These are phyloP conservation scores for Purpureocillium lavendulum DNA, from an alignment of 2,329 filamentous ascomycete species.

Conservation along the genomic window DNA sequence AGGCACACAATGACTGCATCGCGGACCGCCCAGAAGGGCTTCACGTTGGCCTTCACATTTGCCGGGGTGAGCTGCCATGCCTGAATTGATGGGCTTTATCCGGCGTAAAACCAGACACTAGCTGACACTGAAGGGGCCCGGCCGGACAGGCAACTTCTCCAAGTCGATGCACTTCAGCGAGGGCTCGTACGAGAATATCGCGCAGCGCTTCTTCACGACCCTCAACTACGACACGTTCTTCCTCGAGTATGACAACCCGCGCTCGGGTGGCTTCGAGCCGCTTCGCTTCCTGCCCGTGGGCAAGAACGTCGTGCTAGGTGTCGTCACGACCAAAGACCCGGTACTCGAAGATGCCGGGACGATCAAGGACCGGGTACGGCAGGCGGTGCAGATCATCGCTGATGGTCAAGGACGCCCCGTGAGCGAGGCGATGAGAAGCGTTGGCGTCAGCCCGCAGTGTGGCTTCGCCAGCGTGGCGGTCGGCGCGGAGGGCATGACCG, in stretches of 20 bases:
- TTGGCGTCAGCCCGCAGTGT: constrained; percentile 63
- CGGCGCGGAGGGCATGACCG: constrained; percentile 54
- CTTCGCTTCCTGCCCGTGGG: constrained; percentile 47
- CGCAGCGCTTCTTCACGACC: constrained; percentile 49
- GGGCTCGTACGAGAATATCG: constrained; percentile 55
- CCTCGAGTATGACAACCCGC: constrained; percentile 50
- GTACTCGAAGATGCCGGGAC: constrained; percentile 46
- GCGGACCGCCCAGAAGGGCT: constrained; percentile 52
- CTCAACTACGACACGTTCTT: constrained; percentile 55
- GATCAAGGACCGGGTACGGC: constrained; percentile 44
- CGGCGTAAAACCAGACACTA: no score
- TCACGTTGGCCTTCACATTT: constrained; percentile 63
- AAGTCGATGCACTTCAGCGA: constrained; percentile 56
- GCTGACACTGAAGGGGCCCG: no score
- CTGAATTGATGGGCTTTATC: no score
- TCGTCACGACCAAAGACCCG: constrained; percentile 53
- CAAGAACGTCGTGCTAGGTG: constrained; percentile 55
- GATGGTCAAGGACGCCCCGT: constrained; percentile 51
- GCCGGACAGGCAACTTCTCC: constrained; percentile 48
- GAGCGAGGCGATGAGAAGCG: constrained; percentile 55
- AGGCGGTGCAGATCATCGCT: constrained; percentile 58
- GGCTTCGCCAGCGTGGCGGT: constrained; percentile 62
- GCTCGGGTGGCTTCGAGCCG: constrained; percentile 54
- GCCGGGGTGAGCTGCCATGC: constrained; percentile 18
- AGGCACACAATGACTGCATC: constrained; percentile 65